phyloP scores from a whole-genome alignment of 768 basidiomycete species.

The Collybiopsis confluens region DNA sequence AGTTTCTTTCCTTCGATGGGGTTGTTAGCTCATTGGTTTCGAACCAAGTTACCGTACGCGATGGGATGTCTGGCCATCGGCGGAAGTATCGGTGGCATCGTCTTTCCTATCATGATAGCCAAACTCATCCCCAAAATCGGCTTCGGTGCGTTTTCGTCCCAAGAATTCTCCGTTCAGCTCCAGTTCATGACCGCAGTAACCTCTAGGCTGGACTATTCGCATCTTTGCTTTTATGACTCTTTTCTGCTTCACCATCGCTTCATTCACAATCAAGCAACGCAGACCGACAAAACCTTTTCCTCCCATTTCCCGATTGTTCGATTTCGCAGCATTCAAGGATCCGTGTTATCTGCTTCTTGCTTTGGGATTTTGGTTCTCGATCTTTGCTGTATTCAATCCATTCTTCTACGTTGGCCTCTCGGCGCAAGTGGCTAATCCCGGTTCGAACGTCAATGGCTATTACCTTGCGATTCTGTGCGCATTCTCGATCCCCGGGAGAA shows the following conservation, averaged over 20 bases:
- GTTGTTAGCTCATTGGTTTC: constrained; percentile 31
- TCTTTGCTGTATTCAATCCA: constrained; percentile 18
- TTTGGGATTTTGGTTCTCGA: constrained; percentile 16
- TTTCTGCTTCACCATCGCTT: constrained; percentile 14
- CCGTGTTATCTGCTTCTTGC: constrained; percentile 14
- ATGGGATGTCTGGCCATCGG: constrained; percentile 29
- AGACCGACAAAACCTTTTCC: constrained; percentile 19
- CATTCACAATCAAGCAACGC: constrained; percentile 18
- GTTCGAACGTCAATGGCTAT: constrained; percentile 17
- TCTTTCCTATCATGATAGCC: constrained; percentile 23
- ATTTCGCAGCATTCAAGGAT: constrained; percentile 18
- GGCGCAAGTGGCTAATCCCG: constrained; percentile 11
- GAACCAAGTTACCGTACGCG: constrained; percentile 23
- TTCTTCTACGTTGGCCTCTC: constrained; percentile 24
- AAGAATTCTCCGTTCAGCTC: no score
- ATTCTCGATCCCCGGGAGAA: constrained; percentile 18
- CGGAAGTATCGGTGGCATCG: constrained; percentile 24
- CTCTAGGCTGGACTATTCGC: constrained; percentile 21
- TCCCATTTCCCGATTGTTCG: constrained; percentile 13
- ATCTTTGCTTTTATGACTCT: constrained; percentile 19
- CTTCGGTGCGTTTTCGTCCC: constrained; percentile 13
- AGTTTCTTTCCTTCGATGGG: constrained; percentile 30
- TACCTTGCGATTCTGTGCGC: constrained; percentile 21
- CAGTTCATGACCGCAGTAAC: no score
- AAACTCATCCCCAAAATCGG: constrained; percentile 15